Evolutionary conservation across 1,139 yeast species (phyloP).

Genomic region (Geotrichum cucujoidarum): DNA sequence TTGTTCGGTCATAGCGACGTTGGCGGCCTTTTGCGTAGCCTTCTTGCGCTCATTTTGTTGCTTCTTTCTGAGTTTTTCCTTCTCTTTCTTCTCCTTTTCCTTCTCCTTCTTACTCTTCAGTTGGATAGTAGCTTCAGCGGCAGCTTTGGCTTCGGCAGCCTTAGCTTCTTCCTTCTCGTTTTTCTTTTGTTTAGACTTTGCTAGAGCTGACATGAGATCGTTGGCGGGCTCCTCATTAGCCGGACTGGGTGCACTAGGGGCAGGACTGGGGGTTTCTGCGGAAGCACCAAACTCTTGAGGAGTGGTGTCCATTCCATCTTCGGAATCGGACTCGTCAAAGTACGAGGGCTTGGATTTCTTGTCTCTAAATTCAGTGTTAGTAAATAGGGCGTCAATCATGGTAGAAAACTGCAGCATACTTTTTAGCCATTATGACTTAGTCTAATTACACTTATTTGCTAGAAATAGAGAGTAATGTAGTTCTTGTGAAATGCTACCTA

Average conservation of each 20-base stretch:
- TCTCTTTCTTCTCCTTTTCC: slow-evolving; percentile 95
- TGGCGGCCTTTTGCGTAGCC: slow-evolving; percentile 65
- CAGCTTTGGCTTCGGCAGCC: slow-evolving; percentile 34
- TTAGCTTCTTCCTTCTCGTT: slow-evolving; percentile 49
- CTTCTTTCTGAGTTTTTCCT: slow-evolving; percentile 85
- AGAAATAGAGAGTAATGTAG: not conserved
- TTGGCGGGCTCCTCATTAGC: slow-evolving; percentile 34
- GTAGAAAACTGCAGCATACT: slow-evolving; percentile 5
- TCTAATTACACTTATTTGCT: not conserved
- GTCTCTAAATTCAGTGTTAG: slow-evolving; percentile 23
- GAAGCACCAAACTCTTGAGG: slow-evolving; percentile 51
- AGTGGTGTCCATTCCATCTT: slow-evolving; percentile 48
- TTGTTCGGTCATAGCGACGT: slow-evolving; percentile 44
- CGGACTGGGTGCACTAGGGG: slow-evolving; percentile 26
- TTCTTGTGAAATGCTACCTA: not conserved
- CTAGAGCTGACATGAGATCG: slow-evolving; percentile 71
- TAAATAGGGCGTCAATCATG: not conserved
- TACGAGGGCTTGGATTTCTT: slow-evolving; percentile 54
- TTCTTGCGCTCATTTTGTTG: slow-evolving; percentile 86
- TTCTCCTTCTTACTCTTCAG: slow-evolving; percentile 92
- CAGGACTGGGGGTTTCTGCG: slow-evolving; percentile 21
- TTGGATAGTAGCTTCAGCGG: slow-evolving; percentile 50
- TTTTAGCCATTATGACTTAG: slow-evolving; percentile 12
- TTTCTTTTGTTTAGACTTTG: slow-evolving; percentile 73
- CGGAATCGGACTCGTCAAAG: slow-evolving; percentile 78